Percentiles rank a stretch among this genome's conserved stretches.
phyloP scores from a whole-genome alignment of 1,284 basidiomycete genomes.

The Neonothopanus nambi region DNA sequence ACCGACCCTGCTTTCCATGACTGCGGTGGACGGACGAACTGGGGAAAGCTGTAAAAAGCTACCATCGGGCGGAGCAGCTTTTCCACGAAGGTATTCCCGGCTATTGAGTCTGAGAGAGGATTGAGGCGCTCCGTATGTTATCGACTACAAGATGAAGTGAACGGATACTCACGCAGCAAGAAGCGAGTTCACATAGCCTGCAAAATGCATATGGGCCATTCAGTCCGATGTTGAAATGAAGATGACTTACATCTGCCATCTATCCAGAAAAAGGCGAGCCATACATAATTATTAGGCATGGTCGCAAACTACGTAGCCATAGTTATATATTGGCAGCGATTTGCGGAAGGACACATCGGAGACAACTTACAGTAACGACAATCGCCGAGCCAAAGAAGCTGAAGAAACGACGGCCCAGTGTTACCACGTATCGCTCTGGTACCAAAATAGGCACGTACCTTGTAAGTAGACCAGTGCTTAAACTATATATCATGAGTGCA shows the following conservation, averaged over 20 bases:
- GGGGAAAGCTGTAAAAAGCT: constrained; percentile 36
- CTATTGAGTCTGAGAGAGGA: constrained; percentile 40
- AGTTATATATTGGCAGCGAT: background rate
- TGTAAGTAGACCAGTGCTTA: constrained; percentile 41
- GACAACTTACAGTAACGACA: constrained; percentile 34
- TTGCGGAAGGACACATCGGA: background rate
- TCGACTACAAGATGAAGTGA: constrained; percentile 4
- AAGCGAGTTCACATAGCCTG: constrained; percentile 45
- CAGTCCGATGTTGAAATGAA: background rate
- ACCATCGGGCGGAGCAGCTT: constrained; percentile 30
- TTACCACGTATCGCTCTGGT: background rate
- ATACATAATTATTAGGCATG: constrained; percentile 41
- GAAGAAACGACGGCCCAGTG: background rate
- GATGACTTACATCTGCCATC: constrained; percentile 39
- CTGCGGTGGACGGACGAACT: background rate
- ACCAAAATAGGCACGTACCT: constrained; percentile 26
- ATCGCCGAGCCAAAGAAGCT: constrained; percentile 39
- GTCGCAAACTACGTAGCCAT: constrained; percentile 34
- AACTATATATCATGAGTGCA: constrained; percentile 39
- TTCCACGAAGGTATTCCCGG: constrained; percentile 39
- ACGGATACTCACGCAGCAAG: constrained; percentile 36
- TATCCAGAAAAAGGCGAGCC: constrained; percentile 44
- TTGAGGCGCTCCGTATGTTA: too few species aligned
- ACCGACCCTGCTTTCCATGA: background rate
- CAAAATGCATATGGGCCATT: background rate